Evolutionary conservation across 108 stramenopile species (phyloP), one percentile per base, ranked within the genome.

Genomic region (Skeletonema costatum): DNA sequence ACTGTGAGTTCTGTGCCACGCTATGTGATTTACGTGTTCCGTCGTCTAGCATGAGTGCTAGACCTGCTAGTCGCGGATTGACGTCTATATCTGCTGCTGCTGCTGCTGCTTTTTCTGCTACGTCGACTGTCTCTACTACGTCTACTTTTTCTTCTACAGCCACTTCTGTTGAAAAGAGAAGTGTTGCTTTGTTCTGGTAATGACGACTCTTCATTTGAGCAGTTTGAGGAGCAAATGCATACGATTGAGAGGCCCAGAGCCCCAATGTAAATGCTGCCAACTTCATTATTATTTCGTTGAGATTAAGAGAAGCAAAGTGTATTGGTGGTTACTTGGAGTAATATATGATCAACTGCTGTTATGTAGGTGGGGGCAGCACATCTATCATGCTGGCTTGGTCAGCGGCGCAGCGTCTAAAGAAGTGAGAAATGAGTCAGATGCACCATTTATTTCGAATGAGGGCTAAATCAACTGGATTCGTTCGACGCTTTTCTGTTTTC

Each of bases 21-120:
- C 78, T 77, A 61, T 90, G 89, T 19, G 81, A 82, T 68, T 90
- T 88, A 3, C 89, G 75, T 25, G 89, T 90, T 58, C 89, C 87
- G 8, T 88, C 87, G 60, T 88, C 87, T 7, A 88, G 41, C 38
- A 68, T 68, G 4, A 86, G 64, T 10, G 87, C 85, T 48, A 88
- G 39, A 9, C 87, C 87, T 29, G 50, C 32, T 32, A 68, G 44
- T 6, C 87, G 70, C 9, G 87, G 87, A 61, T 87, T 87, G 67
- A 51, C 50, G 3, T 17, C 50, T 5, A 4, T 50, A 50, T 10
- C 17, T 4, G 17, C 17, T 19, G n/a, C 3, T 19, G n/a, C 1
- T 51, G 19, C 3, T 2, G 19, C 11, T 35, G 4, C 33, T 35
- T 35, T n/a, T n/a, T n/a, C n/a, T 35, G 33, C 33, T 35, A 4